Conservation (phyloP, 345 rosid species). For the Anacardium occidentale region DNA sequence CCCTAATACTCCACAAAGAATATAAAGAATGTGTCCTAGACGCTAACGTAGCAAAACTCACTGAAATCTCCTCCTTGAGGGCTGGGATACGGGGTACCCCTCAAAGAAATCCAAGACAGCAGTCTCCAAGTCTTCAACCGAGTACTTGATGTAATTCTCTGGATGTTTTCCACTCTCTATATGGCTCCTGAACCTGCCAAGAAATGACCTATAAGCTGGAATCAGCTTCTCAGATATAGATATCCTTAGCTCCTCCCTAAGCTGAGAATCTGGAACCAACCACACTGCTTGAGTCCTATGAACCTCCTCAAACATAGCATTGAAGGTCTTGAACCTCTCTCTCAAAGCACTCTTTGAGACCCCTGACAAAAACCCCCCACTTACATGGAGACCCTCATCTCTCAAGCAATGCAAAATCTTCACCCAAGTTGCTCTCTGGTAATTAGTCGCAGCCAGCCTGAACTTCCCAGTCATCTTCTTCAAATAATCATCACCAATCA, state of each 20-base stretch:
- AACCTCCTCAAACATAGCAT: conserved; percentile 88
- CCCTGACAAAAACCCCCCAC: conserved; percentile 86
- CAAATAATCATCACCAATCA: conserved; percentile 88
- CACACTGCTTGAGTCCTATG: conserved; percentile 79
- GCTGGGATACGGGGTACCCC: conserved; percentile 73
- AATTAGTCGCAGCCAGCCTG: conserved; percentile 72
- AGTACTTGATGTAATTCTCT: conserved; percentile 84
- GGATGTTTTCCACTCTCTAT: conserved; percentile 95
- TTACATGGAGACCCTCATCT: conserved; percentile 87
- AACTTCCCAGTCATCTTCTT: conserved; percentile 68
- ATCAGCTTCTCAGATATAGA: conserved; percentile 77
- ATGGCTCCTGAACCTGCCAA: conserved; percentile 86
- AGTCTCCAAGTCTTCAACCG: conserved; percentile 81
- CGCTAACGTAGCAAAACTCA: conserved; percentile 45
- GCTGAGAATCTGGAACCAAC: conserved; percentile 80
- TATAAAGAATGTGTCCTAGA: conserved; percentile 60
- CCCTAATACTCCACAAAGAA: conserved; percentile 53
- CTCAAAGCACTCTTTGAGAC: conserved; percentile 76
- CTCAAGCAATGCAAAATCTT: conserved; percentile 72
- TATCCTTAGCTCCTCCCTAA: conserved; percentile 86
- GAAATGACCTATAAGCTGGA: conserved; percentile 92
- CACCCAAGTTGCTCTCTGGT: conserved; percentile 91
- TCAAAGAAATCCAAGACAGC: conserved; percentile 93
- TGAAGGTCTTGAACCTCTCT: conserved; percentile 88
- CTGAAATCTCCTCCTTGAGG: conserved; percentile 75